These are phyloP conservation scores for Harrya chromipes DNA, from an alignment of 768 basidiomycete genomes.

Conservation along the genomic window DNA sequence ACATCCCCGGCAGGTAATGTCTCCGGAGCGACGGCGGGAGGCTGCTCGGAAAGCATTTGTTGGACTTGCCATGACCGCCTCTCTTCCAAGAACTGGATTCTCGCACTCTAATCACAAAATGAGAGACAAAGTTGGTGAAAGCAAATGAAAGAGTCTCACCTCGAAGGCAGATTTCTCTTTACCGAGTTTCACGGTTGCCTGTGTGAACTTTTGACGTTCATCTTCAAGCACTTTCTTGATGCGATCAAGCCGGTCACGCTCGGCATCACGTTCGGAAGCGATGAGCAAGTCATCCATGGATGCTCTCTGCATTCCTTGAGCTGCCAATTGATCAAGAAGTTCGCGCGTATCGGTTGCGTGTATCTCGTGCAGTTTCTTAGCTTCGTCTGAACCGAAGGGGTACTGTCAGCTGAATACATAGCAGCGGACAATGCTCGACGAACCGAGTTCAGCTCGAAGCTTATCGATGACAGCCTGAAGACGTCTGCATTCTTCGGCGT, in stretches of 20 bases:
- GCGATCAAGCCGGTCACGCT: constrained; percentile 50
- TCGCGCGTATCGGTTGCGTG: constrained; percentile 47
- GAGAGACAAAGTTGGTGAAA: background rate
- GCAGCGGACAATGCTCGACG: constrained; percentile 12
- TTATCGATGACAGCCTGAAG: constrained; percentile 49
- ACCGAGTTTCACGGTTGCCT: constrained; percentile 59
- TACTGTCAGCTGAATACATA: constrained; percentile 8
- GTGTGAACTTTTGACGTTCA: constrained; percentile 62
- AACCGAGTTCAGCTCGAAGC: constrained; percentile 60
- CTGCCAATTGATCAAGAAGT: constrained; percentile 53
- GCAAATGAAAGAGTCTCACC: constrained; percentile 38
- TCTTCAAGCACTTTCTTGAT: constrained; percentile 57
- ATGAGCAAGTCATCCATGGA: constrained; percentile 47
- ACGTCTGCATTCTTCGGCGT: constrained; percentile 44
- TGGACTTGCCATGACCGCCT: constrained; percentile 72
- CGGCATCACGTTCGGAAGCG: constrained; percentile 50
- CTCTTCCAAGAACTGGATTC: constrained; percentile 60
- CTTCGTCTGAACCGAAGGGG: constrained; percentile 36
- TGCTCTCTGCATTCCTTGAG: constrained; percentile 35
- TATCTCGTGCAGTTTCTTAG: constrained; percentile 43
- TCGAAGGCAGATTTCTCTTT: constrained; percentile 65
- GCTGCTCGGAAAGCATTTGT: constrained; percentile 55
- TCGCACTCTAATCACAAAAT: constrained; percentile 48
- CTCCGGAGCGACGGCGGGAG: constrained; percentile 35
- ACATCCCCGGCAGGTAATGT: constrained; percentile 19